These are phyloP conservation scores for Rhamnella rubrinervis DNA, from an alignment of 331 rosid species.

Conservation along the genomic window DNA sequence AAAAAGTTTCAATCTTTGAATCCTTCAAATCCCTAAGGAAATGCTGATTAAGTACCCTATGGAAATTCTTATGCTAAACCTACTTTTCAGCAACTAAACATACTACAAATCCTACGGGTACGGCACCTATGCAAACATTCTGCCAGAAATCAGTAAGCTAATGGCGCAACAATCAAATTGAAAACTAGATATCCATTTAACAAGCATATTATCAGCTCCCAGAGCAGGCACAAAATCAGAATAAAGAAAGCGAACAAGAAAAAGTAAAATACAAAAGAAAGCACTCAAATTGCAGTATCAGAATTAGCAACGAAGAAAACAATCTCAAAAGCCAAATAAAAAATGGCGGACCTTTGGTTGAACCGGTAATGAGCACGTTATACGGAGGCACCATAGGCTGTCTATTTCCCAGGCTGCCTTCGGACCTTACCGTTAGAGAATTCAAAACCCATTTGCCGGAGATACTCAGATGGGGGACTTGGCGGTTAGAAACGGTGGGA, in stretches of 20 bases:
- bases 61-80: too few relatives aligned
- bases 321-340: background rate
- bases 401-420: conserved; percentile 19
- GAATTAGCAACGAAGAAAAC: background rate
- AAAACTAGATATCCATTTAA: too few relatives aligned
- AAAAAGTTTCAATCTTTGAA: too few relatives aligned
- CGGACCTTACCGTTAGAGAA: conserved; percentile 13
- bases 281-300: too few relatives aligned
- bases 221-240: background rate
- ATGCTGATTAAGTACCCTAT: too few relatives aligned
- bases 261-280: background rate
- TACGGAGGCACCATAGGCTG: conserved; percentile 75
- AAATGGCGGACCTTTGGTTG: conserved; percentile 63
- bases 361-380: conserved; percentile 90
- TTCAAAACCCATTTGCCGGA: conserved; percentile 6
- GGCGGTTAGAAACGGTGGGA: conserved; percentile 32
- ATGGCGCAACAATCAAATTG: too few relatives aligned
- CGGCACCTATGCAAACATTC: too few relatives aligned
- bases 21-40: too few relatives aligned
- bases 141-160: too few relatives aligned
- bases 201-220: too few relatives aligned
- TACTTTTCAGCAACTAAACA: too few relatives aligned
- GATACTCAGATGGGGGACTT: conserved; percentile 5
- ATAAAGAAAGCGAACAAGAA: background rate
- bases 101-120: too few relatives aligned